A percentile compares a stretch with the other conserved stretches of the same genome.
phyloP scores from a whole-genome alignment of 2,329 filamentous ascomycete genomes.

The Fusarium sp. region DNA sequence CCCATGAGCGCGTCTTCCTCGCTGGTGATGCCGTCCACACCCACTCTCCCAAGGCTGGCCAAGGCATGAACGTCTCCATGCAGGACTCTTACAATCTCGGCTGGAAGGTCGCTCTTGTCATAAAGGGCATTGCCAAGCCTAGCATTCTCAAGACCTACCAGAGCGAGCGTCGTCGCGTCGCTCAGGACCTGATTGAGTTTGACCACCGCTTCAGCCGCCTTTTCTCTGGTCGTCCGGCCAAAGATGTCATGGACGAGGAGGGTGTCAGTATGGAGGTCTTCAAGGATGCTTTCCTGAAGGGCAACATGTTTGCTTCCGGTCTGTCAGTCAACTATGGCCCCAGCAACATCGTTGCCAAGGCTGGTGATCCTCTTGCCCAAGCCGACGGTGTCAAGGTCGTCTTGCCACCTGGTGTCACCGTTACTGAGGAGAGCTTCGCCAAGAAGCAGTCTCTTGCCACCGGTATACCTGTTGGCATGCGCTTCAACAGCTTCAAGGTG shows the following conservation, averaged over 20 bases:
- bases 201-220: constrained; percentile 69
- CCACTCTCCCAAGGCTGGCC: constrained; percentile 71
- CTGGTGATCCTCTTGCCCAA: background rate
- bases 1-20: constrained; percentile 72
- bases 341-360: constrained; percentile 30
- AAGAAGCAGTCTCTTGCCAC: constrained; percentile 48
- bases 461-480: constrained; percentile 62
- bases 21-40: constrained; percentile 75
- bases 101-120: constrained; percentile 65
- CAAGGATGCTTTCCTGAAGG: constrained; percentile 70
- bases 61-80: constrained; percentile 81
- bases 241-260: constrained; percentile 70
- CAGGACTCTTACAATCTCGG: constrained; percentile 70
- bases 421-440: background rate
- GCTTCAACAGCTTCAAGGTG: constrained; percentile 70
- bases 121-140: constrained; percentile 57
- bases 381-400: constrained; percentile 10
- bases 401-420: background rate
- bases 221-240: constrained; percentile 63
- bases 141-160: constrained; percentile 64
- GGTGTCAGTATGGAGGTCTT: constrained; percentile 73
- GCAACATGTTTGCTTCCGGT: constrained; percentile 54
- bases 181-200: constrained; percentile 74
- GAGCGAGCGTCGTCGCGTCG: constrained; percentile 67
- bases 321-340: constrained; percentile 28